A percentile compares a stretch with the other conserved stretches of the same genome.
These are phyloP conservation scores for Coffea canephora DNA, from an alignment of 257 asterid genomes.

Conservation along the genomic window DNA sequence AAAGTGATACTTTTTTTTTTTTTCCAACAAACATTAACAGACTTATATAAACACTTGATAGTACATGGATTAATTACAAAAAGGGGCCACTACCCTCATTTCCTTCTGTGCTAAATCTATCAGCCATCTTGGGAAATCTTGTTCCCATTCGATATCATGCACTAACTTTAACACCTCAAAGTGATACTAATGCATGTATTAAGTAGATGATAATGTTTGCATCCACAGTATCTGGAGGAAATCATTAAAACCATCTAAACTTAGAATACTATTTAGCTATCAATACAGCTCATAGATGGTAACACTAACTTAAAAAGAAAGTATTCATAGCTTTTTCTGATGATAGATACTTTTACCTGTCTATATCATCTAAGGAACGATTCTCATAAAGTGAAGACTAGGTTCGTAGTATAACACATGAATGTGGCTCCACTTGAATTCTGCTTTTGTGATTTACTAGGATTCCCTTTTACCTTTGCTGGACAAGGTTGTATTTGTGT, in stretches of 20 bases:
- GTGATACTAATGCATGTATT: neutral
- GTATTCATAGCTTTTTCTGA: neutral
- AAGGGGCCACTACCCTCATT: too few relatives aligned
- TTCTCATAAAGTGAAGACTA: neutral
- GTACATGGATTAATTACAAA: too few relatives aligned
- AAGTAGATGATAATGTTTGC: neutral
- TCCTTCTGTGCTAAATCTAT: too few relatives aligned
- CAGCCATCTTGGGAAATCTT: too few relatives aligned
- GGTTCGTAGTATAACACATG: neutral
- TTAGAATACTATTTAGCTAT: neutral
- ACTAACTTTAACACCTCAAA: neutral
- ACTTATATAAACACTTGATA: too few relatives aligned
- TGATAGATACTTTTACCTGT: neutral
- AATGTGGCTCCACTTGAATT: neutral
- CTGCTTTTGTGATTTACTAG: neutral
- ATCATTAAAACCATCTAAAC: neutral
- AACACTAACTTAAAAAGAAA: neutral
- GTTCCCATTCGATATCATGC: too few relatives aligned
- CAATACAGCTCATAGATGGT: neutral
- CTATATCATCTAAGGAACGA: neutral
- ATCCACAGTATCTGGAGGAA: neutral
- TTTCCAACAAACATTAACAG: too few relatives aligned
- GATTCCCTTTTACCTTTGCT: neutral
- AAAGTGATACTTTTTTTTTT: neutral
- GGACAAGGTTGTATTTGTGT: neutral